These are phyloP conservation scores for Oryza meridionalis DNA, from an alignment of 176 grass and related monocot species.

Conservation along the genomic window DNA sequence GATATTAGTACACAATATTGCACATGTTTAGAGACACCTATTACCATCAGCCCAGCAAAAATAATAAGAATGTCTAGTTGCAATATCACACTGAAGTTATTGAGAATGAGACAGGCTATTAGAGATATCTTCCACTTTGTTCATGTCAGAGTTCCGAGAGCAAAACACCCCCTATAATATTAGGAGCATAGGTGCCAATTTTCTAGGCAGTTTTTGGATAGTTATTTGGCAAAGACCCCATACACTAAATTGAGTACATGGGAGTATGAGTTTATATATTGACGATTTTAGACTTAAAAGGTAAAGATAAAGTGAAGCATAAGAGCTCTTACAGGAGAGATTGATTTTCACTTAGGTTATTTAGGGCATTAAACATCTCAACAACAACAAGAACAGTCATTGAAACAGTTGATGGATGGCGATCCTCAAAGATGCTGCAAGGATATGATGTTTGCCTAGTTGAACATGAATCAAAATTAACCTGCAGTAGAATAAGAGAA, in stretches of 20 bases:
- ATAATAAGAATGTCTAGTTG: conserved; percentile 19
- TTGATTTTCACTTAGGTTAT: conserved; percentile 99
- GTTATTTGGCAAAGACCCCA: not conserved
- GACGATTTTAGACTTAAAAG: not conserved
- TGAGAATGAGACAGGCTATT: not conserved
- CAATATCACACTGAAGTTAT: conserved; percentile 3
- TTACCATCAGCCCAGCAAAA: not conserved
- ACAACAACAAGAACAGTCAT: conserved; percentile 99
- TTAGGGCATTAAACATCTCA: conserved; percentile 99
- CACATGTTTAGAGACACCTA: conserved; percentile 5
- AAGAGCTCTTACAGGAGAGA: conserved; percentile 79
- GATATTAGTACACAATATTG: conserved; percentile 32
- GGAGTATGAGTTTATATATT: not conserved
- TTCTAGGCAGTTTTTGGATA: not conserved
- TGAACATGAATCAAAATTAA: conserved; percentile 98
- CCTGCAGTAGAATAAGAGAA: conserved; percentile 43
- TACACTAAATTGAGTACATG: conserved; percentile 6
- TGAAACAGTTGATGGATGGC: conserved; percentile 96
- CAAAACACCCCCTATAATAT: not conserved
- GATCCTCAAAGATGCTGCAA: conserved; percentile 93
- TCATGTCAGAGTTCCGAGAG: not conserved
- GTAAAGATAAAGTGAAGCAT: conserved; percentile 23
- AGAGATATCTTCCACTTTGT: not conserved
- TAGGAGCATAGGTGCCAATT: not conserved
- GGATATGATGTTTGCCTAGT: conserved; percentile 86